Base-by-base conservation (phyloP, 257 asterid genomes). In the Phtheirospermum japonicum region DNA sequence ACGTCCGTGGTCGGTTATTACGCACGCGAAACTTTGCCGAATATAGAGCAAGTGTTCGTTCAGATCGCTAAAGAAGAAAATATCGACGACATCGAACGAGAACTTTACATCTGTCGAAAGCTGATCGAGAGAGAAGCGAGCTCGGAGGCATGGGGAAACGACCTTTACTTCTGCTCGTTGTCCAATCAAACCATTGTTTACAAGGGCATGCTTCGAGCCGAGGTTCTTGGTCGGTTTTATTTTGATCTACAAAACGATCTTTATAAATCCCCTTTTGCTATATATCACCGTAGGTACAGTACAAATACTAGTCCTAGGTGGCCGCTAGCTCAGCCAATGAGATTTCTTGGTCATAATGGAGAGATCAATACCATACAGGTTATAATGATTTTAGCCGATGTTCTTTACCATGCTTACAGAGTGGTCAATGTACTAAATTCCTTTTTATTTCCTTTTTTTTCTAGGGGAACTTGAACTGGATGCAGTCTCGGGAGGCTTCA, bases 281-380 rank as follows among this genome's bases (percentile, higher is more conserved):
- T 93, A 72, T 93, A 93, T 76, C 97, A 93, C 71, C 85, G 99
- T 71, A 79, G 99, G 75, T 93, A 68, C 89, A 93, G 99, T 78
- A 93, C 99, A 32, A 93, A 93, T 75, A 93, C 99, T 59, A 93
- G 87, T 73, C 99, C 99, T 16, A 83, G 95, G 76, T 93, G 99
- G 99, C 97, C 95, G 63, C 83, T 93, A 54, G 99, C 97, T 69
- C 99, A 89, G 61, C 99, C 99, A 56, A 93, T 93, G 99, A 85
- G 97, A 82, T 93, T 93, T 65, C 95, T 93, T 63, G 99, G 99
- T 72, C 99, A 93, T 73, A 93, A 93, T 78, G 99, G 99, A 69
- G 97, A 93, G 85, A 93, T 93, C 83, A 93, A 93, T 76, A 93
- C 99, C 51, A 89, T 93, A 75, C 99, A 93, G 97, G 99, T 89